Evolutionary conservation across 2,329 filamentous ascomycete species (phyloP).

Genomic region (Neoscytalidium dimidiatum): DNA sequence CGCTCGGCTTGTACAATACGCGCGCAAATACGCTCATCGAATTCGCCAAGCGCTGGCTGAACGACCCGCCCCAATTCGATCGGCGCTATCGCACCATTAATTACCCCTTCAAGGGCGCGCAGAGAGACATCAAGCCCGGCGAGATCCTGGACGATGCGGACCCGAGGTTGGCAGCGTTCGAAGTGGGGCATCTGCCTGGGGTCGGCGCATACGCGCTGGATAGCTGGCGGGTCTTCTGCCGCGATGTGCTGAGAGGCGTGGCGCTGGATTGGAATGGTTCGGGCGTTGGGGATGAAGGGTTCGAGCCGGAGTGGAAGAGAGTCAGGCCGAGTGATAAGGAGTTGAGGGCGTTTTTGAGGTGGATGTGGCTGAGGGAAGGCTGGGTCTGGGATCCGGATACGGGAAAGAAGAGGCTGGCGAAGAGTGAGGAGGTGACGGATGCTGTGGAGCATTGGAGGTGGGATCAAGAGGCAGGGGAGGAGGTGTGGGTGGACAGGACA

Average conservation of each 20-base stretch:
- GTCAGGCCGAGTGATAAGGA: constrained; percentile 85
- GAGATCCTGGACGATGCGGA: constrained; percentile 46
- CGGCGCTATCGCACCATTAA: constrained; percentile 59
- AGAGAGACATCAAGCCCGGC: constrained; percentile 45
- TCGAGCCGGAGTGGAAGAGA: constrained; percentile 89
- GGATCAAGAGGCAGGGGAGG: constrained; percentile 60
- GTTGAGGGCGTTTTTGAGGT: constrained; percentile 79
- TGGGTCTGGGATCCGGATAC: constrained; percentile 77
- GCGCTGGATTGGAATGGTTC: constrained; percentile 67
- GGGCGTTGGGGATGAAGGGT: constrained; percentile 44
- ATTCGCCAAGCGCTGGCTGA: constrained; percentile 70
- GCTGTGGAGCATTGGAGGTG: constrained; percentile 42
- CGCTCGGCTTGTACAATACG: constrained; percentile 32
- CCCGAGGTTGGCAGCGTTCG: constrained; percentile 63
- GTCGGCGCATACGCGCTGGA: constrained; percentile 76
- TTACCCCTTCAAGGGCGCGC: constrained; percentile 29
- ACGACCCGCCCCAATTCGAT: constrained; percentile 60
- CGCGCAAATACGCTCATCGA: constrained; percentile 69
- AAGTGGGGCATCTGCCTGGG: constrained; percentile 82
- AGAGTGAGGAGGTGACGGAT: constrained; percentile 37
- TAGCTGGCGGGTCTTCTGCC: constrained; percentile 91
- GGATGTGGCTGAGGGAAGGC: constrained; percentile 90
- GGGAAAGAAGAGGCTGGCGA: constrained; percentile 61
- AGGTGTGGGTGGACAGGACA: constrained; percentile 50
- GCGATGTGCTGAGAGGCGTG: constrained; percentile 71